A percentile compares a stretch with the other conserved stretches of the same genome.
These are phyloP conservation scores for Rhytidhysteron rufulum DNA, from an alignment of 2,329 filamentous ascomycete genomes.

Conservation along the genomic window DNA sequence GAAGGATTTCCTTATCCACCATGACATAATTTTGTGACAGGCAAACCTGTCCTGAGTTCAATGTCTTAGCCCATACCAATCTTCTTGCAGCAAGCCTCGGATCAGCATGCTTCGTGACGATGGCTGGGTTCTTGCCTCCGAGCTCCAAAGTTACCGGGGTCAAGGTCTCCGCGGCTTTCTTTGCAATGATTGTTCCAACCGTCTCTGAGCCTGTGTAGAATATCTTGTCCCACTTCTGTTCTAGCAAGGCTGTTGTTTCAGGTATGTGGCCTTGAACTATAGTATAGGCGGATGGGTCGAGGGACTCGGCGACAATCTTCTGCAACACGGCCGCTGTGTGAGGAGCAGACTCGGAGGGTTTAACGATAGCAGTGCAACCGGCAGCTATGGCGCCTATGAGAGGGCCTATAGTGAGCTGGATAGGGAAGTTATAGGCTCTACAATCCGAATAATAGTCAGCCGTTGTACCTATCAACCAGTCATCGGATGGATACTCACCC, in stretches of 20 bases:
- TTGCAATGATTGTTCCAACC: slow-evolving; percentile 62
- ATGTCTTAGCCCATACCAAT: slow-evolving; percentile 81
- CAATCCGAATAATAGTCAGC: not conserved
- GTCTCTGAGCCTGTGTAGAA: slow-evolving; percentile 82
- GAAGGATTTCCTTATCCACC: slow-evolving; percentile 70
- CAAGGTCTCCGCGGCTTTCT: slow-evolving; percentile 51
- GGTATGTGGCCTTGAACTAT: slow-evolving; percentile 77
- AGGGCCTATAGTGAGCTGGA: slow-evolving; percentile 74
- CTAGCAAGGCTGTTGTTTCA: slow-evolving; percentile 76
- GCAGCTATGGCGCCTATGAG: slow-evolving; percentile 87
- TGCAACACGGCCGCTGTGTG: slow-evolving; percentile 73
- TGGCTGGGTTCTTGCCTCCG: slow-evolving; percentile 86
- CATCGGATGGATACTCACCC: slow-evolving; percentile 47
- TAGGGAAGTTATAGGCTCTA: slow-evolving; percentile 86
- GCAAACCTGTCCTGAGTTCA: slow-evolving; percentile 89
- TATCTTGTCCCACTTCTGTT: slow-evolving; percentile 96
- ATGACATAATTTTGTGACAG: slow-evolving; percentile 90
- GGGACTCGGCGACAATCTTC: slow-evolving; percentile 68
- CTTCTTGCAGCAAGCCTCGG: slow-evolving; percentile 75
- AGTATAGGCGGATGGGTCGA: slow-evolving; percentile 73
- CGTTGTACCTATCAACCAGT: not conserved
- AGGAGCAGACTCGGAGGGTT: slow-evolving; percentile 82
- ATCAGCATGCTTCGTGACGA: slow-evolving; percentile 81
- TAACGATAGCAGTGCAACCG: slow-evolving; percentile 84
- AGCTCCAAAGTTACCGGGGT: slow-evolving; percentile 89